Evolutionary conservation across 371 early-diverging fungal genomes (phyloP), one percentile per base, ranked within the genome.

Genomic region (Neoconidiobolus thromboides): DNA sequence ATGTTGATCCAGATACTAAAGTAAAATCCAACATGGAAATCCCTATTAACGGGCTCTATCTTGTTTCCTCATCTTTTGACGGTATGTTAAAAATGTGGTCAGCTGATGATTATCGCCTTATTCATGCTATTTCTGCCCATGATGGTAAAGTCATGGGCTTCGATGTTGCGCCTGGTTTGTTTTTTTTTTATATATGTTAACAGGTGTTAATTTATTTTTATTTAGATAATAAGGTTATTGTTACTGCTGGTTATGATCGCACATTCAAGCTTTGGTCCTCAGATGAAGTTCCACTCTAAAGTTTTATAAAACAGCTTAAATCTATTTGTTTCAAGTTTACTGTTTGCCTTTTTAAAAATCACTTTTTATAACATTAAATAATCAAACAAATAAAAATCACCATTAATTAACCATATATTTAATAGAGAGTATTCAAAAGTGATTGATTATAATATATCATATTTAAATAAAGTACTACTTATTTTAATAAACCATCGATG

Each of bases 71-170:
- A 7, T 83, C 87, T 39, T 93, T 85, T 68, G 97, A 96, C 67
- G 93, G 94, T 0, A 79, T 87, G 26, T 80, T 91, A 56, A 95
- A 91, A 66, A 67, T 94, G 2, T 96, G 93, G 92, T 86, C 87
- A 38, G 85, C 84, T 3, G 92, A 89, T 55, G 94, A 94, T 67
- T 96, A 83, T 77, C 86, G 85, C 66, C 76, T 90, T 57, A 73
- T 93, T 57, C 89, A 87, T 67, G 79, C 82, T 43, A 69, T 96
- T 61, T 76, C 81, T 36, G 96, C 93, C 0, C 84, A 93, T 62
- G 90, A 90, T 56, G 87, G 89, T 61, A 89, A 87, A 65, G 89
- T 95, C 3, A 89, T 89, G 81, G 77, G 86, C 49, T 75, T 91
- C 3, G 95, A 95, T 69, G 73, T 91, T 15, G 77, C 87, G 2